Evolutionary conservation across 331 rosid genomes (phyloP), one percentile per base, ranked within the genome.

Genomic region (Cydonia oblonga): DNA sequence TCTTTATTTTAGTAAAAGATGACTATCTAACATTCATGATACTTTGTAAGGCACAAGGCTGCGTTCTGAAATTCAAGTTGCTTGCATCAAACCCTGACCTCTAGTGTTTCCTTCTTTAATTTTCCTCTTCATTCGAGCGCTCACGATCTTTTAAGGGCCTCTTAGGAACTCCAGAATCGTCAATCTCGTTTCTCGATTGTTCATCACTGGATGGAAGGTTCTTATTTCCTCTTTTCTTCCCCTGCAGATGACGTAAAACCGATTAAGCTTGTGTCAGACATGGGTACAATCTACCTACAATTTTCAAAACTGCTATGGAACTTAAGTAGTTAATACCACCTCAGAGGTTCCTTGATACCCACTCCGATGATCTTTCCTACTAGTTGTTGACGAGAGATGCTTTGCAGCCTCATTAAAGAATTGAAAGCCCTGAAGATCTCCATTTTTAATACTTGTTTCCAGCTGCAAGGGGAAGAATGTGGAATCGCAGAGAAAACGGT

Each of bases 401-500:
- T 84, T 80, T 25, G 80, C 64, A 51, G 84, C 72, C 53, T 75
- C 84, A 19, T 87, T 80, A 67, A 91, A 91, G 70, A 89, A 75
- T 69, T 71, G 88, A 79, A 93, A 84, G 25, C 88, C 85, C 77
- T 89, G 83, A 63, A 95, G 72, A 82, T 95, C 98, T 72, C 98
- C 98, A 77, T 89, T 91, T 76, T 78, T 88, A 42, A 95, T 84
- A 79, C 97, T 91, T 44, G 86, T 88, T 83, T 91, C 98, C 56
- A 91, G 75, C 98, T 95, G 84, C 78, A 76, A 66, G 18, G 13
- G 22, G 11, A 42, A 78, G 80, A 54, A 76, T 14, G 5, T 68
- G 66, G 51, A 42, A 26, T 53, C 68, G 32, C n/a, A 69, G 42
- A 35, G 20, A 60, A 46, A 8, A 69, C 19, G 49, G 44, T 26